Conservation (phyloP, 2,329 filamentous ascomycete genomes). For the Paraconiothyrium brasiliense region DNA sequence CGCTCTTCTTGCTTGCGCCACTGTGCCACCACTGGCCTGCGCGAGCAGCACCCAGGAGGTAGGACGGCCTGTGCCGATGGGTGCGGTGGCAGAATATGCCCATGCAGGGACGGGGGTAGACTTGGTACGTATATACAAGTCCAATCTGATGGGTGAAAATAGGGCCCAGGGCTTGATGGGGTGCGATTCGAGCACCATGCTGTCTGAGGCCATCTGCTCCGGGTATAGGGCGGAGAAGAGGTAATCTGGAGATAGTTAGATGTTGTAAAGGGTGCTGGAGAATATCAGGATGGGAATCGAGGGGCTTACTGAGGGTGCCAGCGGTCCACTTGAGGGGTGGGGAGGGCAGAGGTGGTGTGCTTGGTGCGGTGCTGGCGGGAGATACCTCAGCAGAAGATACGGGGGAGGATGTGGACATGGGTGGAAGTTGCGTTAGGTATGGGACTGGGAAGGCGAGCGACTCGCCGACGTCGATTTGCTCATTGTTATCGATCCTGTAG, state of each 20-base stretch:
- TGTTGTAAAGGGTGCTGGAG: not conserved
- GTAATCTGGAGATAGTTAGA: conserved; percentile 28
- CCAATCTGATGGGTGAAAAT: conserved; percentile 21
- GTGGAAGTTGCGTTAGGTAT: conserved; percentile 14
- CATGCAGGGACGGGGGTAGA: conserved; percentile 7
- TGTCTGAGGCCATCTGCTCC: conserved; percentile 13
- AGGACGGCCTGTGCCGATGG: conserved; percentile 32
- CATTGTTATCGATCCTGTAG: not conserved
- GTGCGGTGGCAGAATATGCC: conserved; percentile 20
- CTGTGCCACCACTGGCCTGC: conserved; percentile 19
- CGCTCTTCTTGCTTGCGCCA: conserved; percentile 16
- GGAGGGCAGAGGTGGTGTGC: conserved; percentile 1
- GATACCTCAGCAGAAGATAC: conserved; percentile 12
- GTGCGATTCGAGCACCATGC: conserved; percentile 26
- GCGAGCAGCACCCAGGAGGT: conserved; percentile 21
- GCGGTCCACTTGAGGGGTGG: conserved; percentile 28
- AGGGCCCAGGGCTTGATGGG: conserved; percentile 21
- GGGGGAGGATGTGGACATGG: conserved; percentile 1
- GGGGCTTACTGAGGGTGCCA: conserved; percentile 25
- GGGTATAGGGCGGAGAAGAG: conserved; percentile 29
- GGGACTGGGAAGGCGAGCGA: conserved; percentile 19
- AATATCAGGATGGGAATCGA: not conserved
- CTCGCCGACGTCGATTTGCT: conserved; percentile 7
- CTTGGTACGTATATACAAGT: conserved; percentile 18
- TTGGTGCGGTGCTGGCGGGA: not conserved